Evolutionary conservation across 805 yeast species (phyloP).

Genomic region (Kodamaea restingae): DNA sequence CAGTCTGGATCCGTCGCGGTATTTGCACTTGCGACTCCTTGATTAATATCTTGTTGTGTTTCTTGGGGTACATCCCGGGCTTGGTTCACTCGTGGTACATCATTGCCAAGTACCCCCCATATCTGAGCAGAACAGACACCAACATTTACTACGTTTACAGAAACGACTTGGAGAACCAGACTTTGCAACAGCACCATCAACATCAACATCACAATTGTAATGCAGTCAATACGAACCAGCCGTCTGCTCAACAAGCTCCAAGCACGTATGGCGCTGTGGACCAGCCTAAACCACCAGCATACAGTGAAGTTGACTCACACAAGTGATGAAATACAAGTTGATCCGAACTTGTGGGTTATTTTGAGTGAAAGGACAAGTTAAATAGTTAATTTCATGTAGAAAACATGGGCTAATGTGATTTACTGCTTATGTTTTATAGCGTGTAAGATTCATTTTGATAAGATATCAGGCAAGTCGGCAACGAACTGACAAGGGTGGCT

Average conservation of each 20-base stretch:
- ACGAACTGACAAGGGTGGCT: too few species aligned
- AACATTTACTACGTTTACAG: conserved; percentile 34
- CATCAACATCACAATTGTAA: conserved; percentile 14
- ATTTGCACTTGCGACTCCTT: conserved; percentile 50
- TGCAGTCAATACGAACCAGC: conserved; percentile 11
- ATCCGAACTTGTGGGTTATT: not conserved
- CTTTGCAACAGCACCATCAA: conserved; percentile 21
- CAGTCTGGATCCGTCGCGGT: conserved; percentile 66
- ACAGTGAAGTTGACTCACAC: conserved; percentile 11
- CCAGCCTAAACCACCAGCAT: conserved; percentile 29
- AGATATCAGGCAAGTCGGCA: too few species aligned
- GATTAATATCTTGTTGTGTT: conserved; percentile 39
- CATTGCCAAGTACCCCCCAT: conserved; percentile 45
- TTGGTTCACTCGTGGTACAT: conserved; percentile 48
- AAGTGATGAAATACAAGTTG: conserved; percentile 1
- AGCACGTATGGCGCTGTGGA: conserved; percentile 27
- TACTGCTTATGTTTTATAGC: too few species aligned
- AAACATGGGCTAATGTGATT: too few species aligned
- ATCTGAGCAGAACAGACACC: conserved; percentile 20
- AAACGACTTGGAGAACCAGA: conserved; percentile 33
- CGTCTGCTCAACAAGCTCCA: conserved; percentile 9
- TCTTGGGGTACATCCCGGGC: conserved; percentile 51
- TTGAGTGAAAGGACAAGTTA: too few species aligned
- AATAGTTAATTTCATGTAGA: too few species aligned
- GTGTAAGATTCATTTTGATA: too few species aligned